Evolutionary conservation across 345 rosid genomes (phyloP).

Genomic region (Ceriops zippeliana): DNA sequence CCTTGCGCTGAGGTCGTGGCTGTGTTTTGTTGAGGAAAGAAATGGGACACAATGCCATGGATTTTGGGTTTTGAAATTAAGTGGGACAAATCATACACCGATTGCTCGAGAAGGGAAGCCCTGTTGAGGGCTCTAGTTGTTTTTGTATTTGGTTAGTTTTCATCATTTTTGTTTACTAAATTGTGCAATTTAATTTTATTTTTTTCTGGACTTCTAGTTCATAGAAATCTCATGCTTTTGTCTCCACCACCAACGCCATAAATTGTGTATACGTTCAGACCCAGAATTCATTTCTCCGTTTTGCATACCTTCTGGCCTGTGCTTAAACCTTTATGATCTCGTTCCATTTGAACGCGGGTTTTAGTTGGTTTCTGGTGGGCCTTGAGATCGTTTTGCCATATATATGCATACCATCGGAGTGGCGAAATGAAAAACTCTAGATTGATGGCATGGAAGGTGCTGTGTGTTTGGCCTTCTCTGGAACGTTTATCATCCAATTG

Average conservation of each 20-base stretch:
- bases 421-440: no score
- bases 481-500: no score
- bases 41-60: slow-evolving; percentile 27
- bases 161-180: slow-evolving; percentile 20
- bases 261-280: no score
- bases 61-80: slow-evolving; percentile 42
- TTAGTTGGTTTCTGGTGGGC: no score
- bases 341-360: no score
- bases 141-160: slow-evolving; percentile 38
- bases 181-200: slow-evolving; percentile 16
- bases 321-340: no score
- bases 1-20: slow-evolving; percentile 28
- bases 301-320: no score
- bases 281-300: no score
- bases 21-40: slow-evolving; percentile 32
- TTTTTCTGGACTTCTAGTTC: slow-evolving; percentile 3
- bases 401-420: no score
- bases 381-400: no score
- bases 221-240: slow-evolving; percentile 5
- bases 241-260: not conserved
- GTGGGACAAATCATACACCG: slow-evolving; percentile 28
- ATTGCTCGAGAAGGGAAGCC: slow-evolving; percentile 27
- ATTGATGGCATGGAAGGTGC: no score
- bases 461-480: no score
- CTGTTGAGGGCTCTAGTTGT: slow-evolving; percentile 21